Percentiles rank a stretch among this genome's conserved stretches.
Evolutionary conservation across 306 rosid species (phyloP).

Genomic region (Astragalus membranaceus): DNA sequence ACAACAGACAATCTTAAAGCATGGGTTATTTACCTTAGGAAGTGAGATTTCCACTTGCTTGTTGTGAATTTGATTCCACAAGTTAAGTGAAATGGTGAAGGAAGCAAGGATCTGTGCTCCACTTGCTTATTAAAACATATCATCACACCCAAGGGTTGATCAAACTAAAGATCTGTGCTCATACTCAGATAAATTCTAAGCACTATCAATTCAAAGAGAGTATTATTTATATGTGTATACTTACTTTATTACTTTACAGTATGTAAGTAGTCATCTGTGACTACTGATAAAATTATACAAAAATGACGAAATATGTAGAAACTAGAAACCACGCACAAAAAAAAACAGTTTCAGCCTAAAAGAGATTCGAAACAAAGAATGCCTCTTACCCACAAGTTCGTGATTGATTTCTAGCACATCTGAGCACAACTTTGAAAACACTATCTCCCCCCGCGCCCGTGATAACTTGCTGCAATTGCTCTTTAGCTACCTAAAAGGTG

Average conservation of each 20-base stretch:
- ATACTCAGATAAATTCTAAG: not conserved
- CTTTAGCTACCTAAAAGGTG: conserved; percentile 36
- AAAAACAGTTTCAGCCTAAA: not conserved
- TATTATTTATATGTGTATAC: not conserved
- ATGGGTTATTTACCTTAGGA: no score
- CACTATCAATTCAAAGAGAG: not conserved
- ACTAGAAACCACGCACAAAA: no score
- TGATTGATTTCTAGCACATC: conserved; percentile 42
- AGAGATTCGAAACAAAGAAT: conserved; percentile 2
- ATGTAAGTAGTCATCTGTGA: not conserved
- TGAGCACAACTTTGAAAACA: conserved; percentile 39
- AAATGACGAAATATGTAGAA: no score
- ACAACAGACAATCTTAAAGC: no score
- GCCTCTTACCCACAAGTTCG: conserved; percentile 43
- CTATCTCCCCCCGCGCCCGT: conserved; percentile 60
- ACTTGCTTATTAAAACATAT: not conserved
- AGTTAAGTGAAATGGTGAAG: no score
- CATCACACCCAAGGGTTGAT: not conserved
- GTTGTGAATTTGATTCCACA: no score
- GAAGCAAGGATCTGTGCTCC: no score
- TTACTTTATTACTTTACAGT: not conserved
- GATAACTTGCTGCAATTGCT: conserved; percentile 66
- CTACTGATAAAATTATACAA: not conserved
- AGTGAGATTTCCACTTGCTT: no score
- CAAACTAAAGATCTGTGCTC: not conserved